These are phyloP conservation scores for Dendrobium nobile DNA, from an alignment of 106 monocot species.

Conservation along the genomic window DNA sequence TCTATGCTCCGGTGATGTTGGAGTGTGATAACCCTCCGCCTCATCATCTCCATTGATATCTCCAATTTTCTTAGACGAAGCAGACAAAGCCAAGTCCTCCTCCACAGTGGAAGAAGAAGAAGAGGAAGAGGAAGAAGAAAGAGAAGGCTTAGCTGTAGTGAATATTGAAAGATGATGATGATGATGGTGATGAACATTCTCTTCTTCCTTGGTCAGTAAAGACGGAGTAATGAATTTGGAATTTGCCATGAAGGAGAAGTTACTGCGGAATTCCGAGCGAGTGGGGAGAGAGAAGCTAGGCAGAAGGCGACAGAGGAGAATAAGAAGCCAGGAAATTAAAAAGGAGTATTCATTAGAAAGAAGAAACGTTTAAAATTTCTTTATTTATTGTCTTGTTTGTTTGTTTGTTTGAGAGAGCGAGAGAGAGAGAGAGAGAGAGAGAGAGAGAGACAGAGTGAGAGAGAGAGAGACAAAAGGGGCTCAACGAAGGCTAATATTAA, in stretches of 20 bases:
- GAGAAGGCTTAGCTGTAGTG: too few species aligned
- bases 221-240: constrained; percentile 1
- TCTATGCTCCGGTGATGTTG: constrained; percentile 25
- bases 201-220: background rate
- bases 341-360: background rate
- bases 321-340: background rate
- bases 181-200: background rate
- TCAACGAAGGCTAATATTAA: too few species aligned
- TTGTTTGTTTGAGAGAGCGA: background rate
- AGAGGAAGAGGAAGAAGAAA: constrained; percentile 2
- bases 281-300: background rate
- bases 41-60: background rate
- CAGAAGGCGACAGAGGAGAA: background rate
- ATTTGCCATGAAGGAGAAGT: background rate
- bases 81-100: background rate
- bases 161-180: background rate
- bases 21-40: constrained; percentile 34
- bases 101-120: background rate
- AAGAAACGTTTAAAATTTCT: background rate
- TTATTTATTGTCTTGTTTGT: background rate
- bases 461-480: background rate
- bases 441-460: background rate
- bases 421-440: background rate
- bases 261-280: background rate
- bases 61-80: background rate